Percentiles rank a stretch among this genome's conserved stretches.
These are phyloP conservation scores for Aspergillus indologenus DNA, from an alignment of 495 filamentous ascomycete genomes.

Conservation along the genomic window DNA sequence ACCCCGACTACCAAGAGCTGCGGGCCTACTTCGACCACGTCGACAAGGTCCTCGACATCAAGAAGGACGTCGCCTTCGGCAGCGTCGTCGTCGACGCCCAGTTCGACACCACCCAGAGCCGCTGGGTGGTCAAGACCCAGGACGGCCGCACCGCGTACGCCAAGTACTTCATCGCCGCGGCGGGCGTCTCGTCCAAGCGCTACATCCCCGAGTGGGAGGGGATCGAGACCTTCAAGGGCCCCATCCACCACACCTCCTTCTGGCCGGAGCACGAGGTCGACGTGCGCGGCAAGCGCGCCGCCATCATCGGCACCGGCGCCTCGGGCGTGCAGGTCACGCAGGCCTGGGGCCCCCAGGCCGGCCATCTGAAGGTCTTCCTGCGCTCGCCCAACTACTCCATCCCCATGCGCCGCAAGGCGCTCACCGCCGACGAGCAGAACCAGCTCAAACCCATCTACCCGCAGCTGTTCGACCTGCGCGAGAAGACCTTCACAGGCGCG, in stretches of 20 bases:
- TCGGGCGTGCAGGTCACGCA: slow-evolving; percentile 57
- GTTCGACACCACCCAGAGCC: slow-evolving; percentile 38
- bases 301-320: slow-evolving; percentile 60
- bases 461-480: slow-evolving; percentile 42
- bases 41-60: slow-evolving; percentile 48
- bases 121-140: slow-evolving; percentile 26
- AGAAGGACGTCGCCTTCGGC: slow-evolving; percentile 51
- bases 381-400: slow-evolving; percentile 54
- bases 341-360: slow-evolving; percentile 37
- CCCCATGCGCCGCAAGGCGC: slow-evolving; percentile 46
- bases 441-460: slow-evolving; percentile 40
- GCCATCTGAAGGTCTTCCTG: slow-evolving; percentile 47
- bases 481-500: slow-evolving; percentile 48
- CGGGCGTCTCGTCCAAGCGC: slow-evolving; percentile 16
- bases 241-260: slow-evolving; percentile 53
- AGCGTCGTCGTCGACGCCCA: slow-evolving; percentile 41
- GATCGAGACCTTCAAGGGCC: slow-evolving; percentile 51
- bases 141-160: slow-evolving; percentile 19
- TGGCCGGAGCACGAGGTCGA: slow-evolving; percentile 55
- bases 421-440: slow-evolving; percentile 46
- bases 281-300: slow-evolving; percentile 46
- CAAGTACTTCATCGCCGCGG: slow-evolving; percentile 32
- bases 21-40: slow-evolving; percentile 54
- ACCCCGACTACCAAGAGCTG: slow-evolving; percentile 49
- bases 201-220: slow-evolving; percentile 50